Evolutionary conservation across 1,284 basidiomycete species (phyloP).

Genomic region (Uromyces viciae-fabae): DNA sequence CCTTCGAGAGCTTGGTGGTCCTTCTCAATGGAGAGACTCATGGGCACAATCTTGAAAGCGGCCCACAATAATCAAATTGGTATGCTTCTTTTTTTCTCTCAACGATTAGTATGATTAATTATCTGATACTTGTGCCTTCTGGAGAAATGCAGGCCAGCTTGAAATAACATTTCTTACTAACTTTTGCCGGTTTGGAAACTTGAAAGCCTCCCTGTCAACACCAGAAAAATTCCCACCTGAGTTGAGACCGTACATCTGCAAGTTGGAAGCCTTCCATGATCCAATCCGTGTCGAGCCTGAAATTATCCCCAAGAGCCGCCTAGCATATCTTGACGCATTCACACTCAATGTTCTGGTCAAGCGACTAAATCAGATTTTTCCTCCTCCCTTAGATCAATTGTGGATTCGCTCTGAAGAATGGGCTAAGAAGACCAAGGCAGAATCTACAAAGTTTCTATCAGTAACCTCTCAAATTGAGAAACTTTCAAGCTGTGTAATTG

Average conservation of each 20-base stretch:
- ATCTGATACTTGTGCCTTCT: neutral
- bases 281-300: neutral
- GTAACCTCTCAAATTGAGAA: neutral
- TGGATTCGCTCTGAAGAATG: constrained; percentile 1
- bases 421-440: neutral
- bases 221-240: neutral
- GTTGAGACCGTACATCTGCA: neutral
- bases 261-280: neutral
- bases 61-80: constrained; percentile 8
- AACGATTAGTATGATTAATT: neutral
- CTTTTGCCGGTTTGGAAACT: neutral
- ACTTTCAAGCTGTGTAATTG: neutral
- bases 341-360: neutral
- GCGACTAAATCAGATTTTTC: neutral
- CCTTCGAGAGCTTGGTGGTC: constrained; percentile 17
- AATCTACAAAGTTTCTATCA: neutral
- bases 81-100: neutral
- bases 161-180: neutral
- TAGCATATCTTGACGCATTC: neutral
- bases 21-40: constrained; percentile 6
- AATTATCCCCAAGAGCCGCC: neutral
- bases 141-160: neutral
- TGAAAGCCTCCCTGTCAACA: neutral
- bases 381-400: neutral
- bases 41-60: constrained; percentile 12